Evolutionary conservation across 129 eudicot genomes (phyloP).

Genomic region (Pulicaria dysenterica): DNA sequence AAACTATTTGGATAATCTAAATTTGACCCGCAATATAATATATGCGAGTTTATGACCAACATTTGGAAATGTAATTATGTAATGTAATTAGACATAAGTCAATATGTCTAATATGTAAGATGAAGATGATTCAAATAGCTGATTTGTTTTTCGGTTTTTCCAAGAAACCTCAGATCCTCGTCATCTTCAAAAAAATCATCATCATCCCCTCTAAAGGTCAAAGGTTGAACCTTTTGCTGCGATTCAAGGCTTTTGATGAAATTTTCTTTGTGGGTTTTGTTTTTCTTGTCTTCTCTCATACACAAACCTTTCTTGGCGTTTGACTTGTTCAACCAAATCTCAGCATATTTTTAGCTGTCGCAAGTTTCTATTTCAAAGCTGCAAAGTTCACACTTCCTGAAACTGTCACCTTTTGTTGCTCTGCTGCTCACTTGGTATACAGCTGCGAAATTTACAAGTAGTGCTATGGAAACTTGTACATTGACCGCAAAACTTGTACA

Average conservation of each 20-base stretch:
- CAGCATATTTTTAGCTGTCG: conserved; percentile 73
- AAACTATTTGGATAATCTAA: too few species aligned
- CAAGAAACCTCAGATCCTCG: conserved; percentile 49
- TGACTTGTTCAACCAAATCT: conserved; percentile 62
- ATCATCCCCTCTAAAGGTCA: conserved; percentile 43
- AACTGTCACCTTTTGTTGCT: conserved; percentile 70
- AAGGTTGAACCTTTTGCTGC: conserved; percentile 45
- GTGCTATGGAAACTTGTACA: conserved; percentile 4
- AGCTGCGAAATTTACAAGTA: conserved; percentile 34
- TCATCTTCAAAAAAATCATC: conserved; percentile 45
- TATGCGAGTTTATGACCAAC: too few species aligned
- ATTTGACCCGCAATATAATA: too few species aligned
- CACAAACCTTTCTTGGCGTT: conserved; percentile 30
- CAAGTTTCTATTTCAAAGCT: conserved; percentile 58
- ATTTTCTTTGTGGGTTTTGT: conserved; percentile 51
- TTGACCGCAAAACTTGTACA: conserved; percentile 22
- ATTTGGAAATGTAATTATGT: too few species aligned
- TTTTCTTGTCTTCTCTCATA: conserved; percentile 50
- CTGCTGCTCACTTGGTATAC: conserved; percentile 71
- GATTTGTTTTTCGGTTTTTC: conserved; percentile 45
- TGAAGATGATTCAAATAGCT: too few species aligned
- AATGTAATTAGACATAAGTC: too few species aligned
- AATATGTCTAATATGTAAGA: too few species aligned
- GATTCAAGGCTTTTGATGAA: conserved; percentile 46
- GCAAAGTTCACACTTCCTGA: conserved; percentile 64